Evolutionary conservation across 2,329 filamentous ascomycete genomes (phyloP).

Genomic region (Colletotrichum orchidophilum): DNA sequence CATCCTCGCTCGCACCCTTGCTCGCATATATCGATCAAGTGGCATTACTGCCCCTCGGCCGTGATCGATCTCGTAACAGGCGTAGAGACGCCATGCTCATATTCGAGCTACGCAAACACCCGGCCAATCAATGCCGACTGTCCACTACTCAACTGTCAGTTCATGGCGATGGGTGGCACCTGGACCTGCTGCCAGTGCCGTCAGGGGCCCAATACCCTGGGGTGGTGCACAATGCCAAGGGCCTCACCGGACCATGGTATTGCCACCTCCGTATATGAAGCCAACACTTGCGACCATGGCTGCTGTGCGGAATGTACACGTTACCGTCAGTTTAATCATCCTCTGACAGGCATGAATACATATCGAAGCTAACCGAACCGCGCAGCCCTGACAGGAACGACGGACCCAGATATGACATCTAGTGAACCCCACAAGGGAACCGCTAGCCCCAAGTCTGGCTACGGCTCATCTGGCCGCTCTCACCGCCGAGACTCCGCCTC

Average conservation of each 20-base stretch:
- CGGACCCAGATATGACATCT: conserved; percentile 49
- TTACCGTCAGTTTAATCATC: conserved; percentile 47
- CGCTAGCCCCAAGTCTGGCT: conserved; percentile 47
- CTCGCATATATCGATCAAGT: conserved; percentile 63
- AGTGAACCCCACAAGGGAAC: conserved; percentile 49
- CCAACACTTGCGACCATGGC: conserved; percentile 60
- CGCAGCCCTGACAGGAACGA: conserved; percentile 44
- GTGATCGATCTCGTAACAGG: conserved; percentile 60
- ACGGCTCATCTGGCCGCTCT: conserved; percentile 41
- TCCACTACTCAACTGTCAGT: conserved; percentile 61
- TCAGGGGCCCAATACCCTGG: conserved; percentile 59
- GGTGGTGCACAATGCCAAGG: conserved; percentile 59
- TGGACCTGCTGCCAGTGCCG: conserved; percentile 66
- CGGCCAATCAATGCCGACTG: conserved; percentile 56
- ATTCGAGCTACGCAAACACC: conserved; percentile 56
- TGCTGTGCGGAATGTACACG: conserved; percentile 60
- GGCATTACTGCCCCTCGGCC: conserved; percentile 62
- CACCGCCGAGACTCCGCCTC: conserved; percentile 41
- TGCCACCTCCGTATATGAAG: conserved; percentile 42
- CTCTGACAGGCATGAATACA: not conserved
- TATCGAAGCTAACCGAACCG: not conserved
- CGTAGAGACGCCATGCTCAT: conserved; percentile 59
- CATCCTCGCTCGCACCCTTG: conserved; percentile 63
- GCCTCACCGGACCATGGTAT: conserved; percentile 43
- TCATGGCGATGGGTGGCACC: conserved; percentile 56